These are phyloP conservation scores for Mangifera indica DNA, from an alignment of 345 rosid genomes.

Conservation along the genomic window DNA sequence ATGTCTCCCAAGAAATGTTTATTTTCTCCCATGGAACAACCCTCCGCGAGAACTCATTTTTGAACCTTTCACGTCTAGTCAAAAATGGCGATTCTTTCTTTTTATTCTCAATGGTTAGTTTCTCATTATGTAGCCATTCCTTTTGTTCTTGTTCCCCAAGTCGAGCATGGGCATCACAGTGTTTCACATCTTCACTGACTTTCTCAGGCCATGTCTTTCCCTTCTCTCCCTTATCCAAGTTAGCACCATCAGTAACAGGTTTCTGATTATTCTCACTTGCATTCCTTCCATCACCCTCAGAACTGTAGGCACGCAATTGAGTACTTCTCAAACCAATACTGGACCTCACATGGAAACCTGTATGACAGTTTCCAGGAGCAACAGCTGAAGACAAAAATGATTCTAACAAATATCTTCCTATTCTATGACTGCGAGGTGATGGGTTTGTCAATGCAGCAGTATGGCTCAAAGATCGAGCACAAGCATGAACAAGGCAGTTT, in stretches of 20 bases:
- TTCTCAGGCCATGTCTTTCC: constrained; percentile 41
- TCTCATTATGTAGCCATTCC: constrained; percentile 90
- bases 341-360: constrained; percentile 23
- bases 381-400: constrained; percentile 29
- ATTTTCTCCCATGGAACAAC: constrained; percentile 90
- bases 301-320: constrained; percentile 63
- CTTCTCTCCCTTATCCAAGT: constrained; percentile 43
- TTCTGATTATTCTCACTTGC: constrained; percentile 65
- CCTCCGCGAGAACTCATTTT: constrained; percentile 71
- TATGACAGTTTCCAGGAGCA: constrained; percentile 25
- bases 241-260: constrained; percentile 47
- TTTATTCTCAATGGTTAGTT: constrained; percentile 64
- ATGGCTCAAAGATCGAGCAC: constrained; percentile 32
- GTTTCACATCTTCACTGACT: constrained; percentile 32
- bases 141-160: constrained; percentile 92
- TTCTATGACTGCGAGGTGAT: constrained; percentile 28
- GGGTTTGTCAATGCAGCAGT: constrained; percentile 24
- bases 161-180: constrained; percentile 59
- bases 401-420: constrained; percentile 35
- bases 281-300: constrained; percentile 82
- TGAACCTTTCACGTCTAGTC: constrained; percentile 71
- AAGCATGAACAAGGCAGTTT: constrained; percentile 31
- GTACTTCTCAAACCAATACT: constrained; percentile 26
- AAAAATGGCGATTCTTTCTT: constrained; percentile 79
- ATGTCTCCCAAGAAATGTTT: constrained; percentile 86